A percentile compares a stretch with the other conserved stretches of the same genome.
phyloP scores from a whole-genome alignment of 1,284 basidiomycete species.

The Mrakiaceae sp. region DNA sequence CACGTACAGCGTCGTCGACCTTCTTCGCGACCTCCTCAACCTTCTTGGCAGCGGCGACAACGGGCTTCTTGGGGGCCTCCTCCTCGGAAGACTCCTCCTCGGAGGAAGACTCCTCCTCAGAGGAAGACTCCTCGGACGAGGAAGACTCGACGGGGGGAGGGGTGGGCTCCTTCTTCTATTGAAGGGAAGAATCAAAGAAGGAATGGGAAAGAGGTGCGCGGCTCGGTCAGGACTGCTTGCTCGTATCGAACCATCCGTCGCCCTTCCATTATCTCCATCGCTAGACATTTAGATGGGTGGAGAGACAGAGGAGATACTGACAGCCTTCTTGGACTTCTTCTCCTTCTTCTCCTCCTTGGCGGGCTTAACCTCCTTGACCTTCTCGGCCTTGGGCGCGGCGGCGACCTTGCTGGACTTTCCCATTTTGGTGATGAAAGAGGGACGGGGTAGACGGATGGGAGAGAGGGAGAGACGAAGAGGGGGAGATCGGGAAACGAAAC shows the following conservation, averaged over 20 bases:
- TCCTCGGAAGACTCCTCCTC: constrained; percentile 14
- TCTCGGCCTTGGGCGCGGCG: constrained; percentile 28
- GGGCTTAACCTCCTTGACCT: constrained; percentile 25
- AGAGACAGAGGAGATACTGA: background rate
- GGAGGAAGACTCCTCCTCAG: constrained; percentile 13
- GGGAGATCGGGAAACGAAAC: background rate
- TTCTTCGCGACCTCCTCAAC: background rate
- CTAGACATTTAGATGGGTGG: too few species aligned
- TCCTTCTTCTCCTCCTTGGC: constrained; percentile 28
- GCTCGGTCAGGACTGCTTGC: background rate
- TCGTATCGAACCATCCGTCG: background rate
- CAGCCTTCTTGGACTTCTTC: constrained; percentile 24
- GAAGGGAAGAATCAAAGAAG: background rate
- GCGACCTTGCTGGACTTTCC: constrained; percentile 25
- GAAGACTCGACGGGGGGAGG: constrained; percentile 26
- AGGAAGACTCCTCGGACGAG: constrained; percentile 24
- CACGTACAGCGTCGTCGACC: background rate
- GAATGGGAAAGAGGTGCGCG: background rate
- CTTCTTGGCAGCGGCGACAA: constrained; percentile 17
- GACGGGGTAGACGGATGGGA: background rate
- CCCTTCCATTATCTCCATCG: background rate
- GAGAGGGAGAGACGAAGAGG: background rate
- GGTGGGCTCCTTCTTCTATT: constrained; percentile 32
- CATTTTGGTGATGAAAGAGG: background rate
- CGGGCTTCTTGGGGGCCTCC: constrained; percentile 18